Base-by-base conservation (phyloP, 768 basidiomycete genomes). In the Kwoniella sp. region DNA sequence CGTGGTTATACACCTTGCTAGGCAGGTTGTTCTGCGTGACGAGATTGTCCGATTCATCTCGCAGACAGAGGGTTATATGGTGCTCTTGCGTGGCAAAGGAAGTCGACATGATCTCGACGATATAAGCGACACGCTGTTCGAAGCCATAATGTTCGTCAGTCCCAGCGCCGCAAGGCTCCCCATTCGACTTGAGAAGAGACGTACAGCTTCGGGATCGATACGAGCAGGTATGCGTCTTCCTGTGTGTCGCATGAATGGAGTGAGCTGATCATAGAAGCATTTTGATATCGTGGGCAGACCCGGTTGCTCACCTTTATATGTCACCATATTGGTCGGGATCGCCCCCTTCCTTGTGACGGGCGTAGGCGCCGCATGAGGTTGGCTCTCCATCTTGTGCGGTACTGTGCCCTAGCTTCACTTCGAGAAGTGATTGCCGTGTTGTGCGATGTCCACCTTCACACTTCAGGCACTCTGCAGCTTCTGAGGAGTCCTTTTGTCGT, bases 1-100 rank as follows among this genome's bases (percentile, higher is more conserved):
- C 68, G 41, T 73, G 72, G 22, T 68, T 66, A 29, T 69, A 67
- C 26, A 80, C 76, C 58, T 74, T 73, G 28, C 68, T 66, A 1
- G 71, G 59, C 17, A 81, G 64, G 55, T 74, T 76, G 28, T 68
- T 64, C 56, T 79, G 76, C n/a, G 79, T 81, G 17, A 81, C 72
- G 8, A 79, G 65, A 17, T 51, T 55, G 53, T 79, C 78, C 3
- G 50, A 56, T 61, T 78, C 76, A 56, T 78, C 77, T 57, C 77
- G 66, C 5, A 78, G 58, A 55, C 73, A 76, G 3, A 78, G 70
- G 12, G 77, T 78, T 48, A 73, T 76, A 22, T 72, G 75, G 29
- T 76, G 75, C 58, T 78, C 77, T 29, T 67, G 67, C 4, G 77
- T 66, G 5, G 61, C 67, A 55, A 78, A 78, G 8, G 75, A 68